phyloP scores from a whole-genome alignment of 140 eudicot genomes.

The Erigeron philadelphicus region DNA sequence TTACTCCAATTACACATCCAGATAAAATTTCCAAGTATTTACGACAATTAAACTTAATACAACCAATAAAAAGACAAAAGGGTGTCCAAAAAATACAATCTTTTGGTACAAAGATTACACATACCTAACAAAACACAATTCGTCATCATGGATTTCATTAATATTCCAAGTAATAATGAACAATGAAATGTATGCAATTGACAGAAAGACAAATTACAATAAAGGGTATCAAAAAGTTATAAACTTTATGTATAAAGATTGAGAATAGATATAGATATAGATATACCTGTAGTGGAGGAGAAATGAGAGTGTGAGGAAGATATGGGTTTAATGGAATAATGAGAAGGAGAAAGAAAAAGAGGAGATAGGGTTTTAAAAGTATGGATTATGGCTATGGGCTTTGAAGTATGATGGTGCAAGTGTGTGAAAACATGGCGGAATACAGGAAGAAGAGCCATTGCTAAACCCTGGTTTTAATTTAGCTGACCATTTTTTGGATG shows the following conservation, averaged over 20 bases:
- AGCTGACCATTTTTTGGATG: slow-evolving; percentile 3
- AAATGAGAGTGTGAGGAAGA: slow-evolving; percentile 22
- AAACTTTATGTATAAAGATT: slow-evolving; percentile 20
- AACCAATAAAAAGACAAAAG: not conserved
- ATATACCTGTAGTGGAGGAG: slow-evolving; percentile 21
- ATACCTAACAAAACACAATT: not conserved
- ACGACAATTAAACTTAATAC: not conserved
- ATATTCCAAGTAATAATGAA: not conserved
- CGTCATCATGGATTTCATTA: not conserved
- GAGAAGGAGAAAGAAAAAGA: slow-evolving; percentile 26
- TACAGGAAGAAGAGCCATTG: slow-evolving; percentile 36
- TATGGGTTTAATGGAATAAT: slow-evolving; percentile 26
- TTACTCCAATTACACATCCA: no score
- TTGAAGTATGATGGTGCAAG: slow-evolving; percentile 30
- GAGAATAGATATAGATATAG: not conserved
- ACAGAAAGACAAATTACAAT: slow-evolving; percentile 1
- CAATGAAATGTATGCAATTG: not conserved
- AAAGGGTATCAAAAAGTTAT: not conserved
- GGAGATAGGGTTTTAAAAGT: slow-evolving; percentile 30
- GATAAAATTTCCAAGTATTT: no score
- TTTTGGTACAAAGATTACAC: not conserved
- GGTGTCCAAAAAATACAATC: slow-evolving; percentile 2
- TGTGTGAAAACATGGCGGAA: slow-evolving; percentile 46
- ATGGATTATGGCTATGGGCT: slow-evolving; percentile 22
- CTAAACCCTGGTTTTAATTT: slow-evolving; percentile 14